Percentiles rank a stretch among this genome's conserved stretches.
Evolutionary conservation across 1,139 yeast genomes (phyloP).

Genomic region (Dujonia santamariae): DNA sequence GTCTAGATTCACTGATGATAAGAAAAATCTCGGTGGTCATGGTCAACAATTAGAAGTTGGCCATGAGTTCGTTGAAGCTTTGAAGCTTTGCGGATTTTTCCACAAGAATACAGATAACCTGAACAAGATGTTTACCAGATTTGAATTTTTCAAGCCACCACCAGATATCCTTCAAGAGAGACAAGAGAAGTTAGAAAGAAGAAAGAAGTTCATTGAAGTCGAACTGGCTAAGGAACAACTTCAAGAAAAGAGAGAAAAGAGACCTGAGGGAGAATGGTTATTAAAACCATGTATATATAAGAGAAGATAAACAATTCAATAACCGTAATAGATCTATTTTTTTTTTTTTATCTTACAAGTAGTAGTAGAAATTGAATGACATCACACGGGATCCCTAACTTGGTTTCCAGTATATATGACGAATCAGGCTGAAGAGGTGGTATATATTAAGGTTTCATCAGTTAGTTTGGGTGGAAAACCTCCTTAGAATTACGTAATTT

Average conservation of each 20-base stretch:
- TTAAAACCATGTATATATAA: constrained; percentile 95
- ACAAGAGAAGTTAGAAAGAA: constrained; percentile 59
- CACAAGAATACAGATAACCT: constrained; percentile 83
- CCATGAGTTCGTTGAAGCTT: constrained; percentile 71
- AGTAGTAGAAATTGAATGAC: too few species aligned
- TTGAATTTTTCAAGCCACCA: constrained; percentile 89
- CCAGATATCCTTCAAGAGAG: constrained; percentile 66
- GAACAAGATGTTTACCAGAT: constrained; percentile 91
- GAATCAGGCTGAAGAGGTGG: too few species aligned
- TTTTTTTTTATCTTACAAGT: too few species aligned
- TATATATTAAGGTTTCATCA: too few species aligned
- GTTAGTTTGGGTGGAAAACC: too few species aligned
- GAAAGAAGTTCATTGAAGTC: constrained; percentile 68
- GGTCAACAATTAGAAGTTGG: constrained; percentile 43
- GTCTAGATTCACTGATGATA: constrained; percentile 80
- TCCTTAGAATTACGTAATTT: too few species aligned
- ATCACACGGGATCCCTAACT: too few species aligned
- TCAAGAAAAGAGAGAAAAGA: constrained; percentile 50
- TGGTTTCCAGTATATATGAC: too few species aligned
- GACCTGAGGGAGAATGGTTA: constrained; percentile 83
- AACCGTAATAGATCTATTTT: neutral
- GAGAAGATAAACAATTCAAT: constrained; percentile 51
- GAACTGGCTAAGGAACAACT: constrained; percentile 61
- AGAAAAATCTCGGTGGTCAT: constrained; percentile 19
- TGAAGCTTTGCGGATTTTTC: constrained; percentile 78